Conservation (phyloP, 2,329 filamentous ascomycete species). For the Cladosporium austrohemisphaericum region DNA sequence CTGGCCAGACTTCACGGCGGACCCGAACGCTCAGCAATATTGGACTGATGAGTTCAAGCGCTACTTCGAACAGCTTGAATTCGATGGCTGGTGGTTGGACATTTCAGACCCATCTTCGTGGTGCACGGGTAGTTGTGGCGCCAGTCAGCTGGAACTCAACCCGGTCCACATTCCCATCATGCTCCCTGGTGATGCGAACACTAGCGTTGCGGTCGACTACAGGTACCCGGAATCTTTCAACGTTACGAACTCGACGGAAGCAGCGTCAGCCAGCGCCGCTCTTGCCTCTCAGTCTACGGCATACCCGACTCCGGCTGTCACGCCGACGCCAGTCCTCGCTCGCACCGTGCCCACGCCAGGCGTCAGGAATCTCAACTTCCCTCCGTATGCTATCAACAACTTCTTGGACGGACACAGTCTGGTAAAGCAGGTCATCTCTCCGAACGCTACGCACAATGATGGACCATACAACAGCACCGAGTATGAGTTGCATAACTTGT, state of each 20-base stretch:
- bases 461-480: constrained; percentile 25
- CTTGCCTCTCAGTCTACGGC: constrained; percentile 18
- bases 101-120: constrained; percentile 20
- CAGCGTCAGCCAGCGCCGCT: constrained; percentile 21
- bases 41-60: constrained; percentile 25
- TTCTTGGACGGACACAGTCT: constrained; percentile 23
- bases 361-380: constrained; percentile 24
- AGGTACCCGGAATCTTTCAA: constrained; percentile 24
- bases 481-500: constrained; percentile 27
- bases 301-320: constrained; percentile 17
- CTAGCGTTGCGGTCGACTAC: constrained; percentile 24
- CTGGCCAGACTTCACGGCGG: constrained; percentile 13
- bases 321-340: constrained; percentile 17
- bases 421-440: constrained; percentile 21
- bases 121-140: constrained; percentile 22
- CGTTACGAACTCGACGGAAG: constrained; percentile 25
- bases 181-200: constrained; percentile 24
- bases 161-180: constrained; percentile 25
- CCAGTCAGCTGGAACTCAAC: constrained; percentile 18
- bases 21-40: constrained; percentile 23
- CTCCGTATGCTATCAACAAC: constrained; percentile 27
- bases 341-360: constrained; percentile 22
- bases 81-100: constrained; percentile 26
- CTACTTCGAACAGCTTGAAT: constrained; percentile 21
- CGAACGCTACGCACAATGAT: constrained; percentile 25